Evolutionary conservation across 2,329 filamentous ascomycete species (phyloP).

Genomic region (Anthostomella pinea): DNA sequence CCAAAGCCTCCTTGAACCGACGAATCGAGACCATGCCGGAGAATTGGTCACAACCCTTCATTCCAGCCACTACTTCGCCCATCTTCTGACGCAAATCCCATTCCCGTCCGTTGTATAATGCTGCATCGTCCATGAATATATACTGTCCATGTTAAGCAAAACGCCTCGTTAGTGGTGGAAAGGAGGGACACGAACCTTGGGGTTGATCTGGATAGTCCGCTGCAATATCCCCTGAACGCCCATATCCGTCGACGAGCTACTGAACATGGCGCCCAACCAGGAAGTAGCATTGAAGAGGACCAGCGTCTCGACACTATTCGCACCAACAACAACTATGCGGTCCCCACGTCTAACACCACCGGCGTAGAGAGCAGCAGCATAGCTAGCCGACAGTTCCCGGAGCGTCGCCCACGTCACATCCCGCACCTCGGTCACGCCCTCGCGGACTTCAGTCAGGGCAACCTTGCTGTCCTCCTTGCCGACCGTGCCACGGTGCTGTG

Average conservation of each 20-base stretch:
- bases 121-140: slow-evolving; percentile 80
- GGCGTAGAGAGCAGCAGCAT: slow-evolving; percentile 65
- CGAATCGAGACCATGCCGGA: slow-evolving; percentile 62
- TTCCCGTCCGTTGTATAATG: slow-evolving; percentile 75
- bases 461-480: slow-evolving; percentile 70
- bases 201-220: slow-evolving; percentile 69
- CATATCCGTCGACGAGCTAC: slow-evolving; percentile 78
- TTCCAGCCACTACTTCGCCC: slow-evolving; percentile 58
- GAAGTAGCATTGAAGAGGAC: slow-evolving; percentile 67
- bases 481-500: slow-evolving; percentile 45
- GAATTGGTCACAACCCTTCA: slow-evolving; percentile 61
- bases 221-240: slow-evolving; percentile 75
- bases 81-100: slow-evolving; percentile 74
- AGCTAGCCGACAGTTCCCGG: slow-evolving; percentile 52
- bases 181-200: slow-evolving; percentile 46
- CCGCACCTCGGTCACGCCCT: slow-evolving; percentile 56
- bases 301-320: slow-evolving; percentile 72
- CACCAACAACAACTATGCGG: slow-evolving; percentile 70
- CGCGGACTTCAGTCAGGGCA: slow-evolving; percentile 70
- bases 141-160: slow-evolving; percentile 38
- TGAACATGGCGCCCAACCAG: slow-evolving; percentile 73
- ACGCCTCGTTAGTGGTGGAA: background rate
- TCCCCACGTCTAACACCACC: slow-evolving; percentile 69
- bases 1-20: slow-evolving; percentile 59
- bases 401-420: slow-evolving; percentile 68